Conservation (phyloP, 345 rosid species). For the Lepidium africanum region DNA sequence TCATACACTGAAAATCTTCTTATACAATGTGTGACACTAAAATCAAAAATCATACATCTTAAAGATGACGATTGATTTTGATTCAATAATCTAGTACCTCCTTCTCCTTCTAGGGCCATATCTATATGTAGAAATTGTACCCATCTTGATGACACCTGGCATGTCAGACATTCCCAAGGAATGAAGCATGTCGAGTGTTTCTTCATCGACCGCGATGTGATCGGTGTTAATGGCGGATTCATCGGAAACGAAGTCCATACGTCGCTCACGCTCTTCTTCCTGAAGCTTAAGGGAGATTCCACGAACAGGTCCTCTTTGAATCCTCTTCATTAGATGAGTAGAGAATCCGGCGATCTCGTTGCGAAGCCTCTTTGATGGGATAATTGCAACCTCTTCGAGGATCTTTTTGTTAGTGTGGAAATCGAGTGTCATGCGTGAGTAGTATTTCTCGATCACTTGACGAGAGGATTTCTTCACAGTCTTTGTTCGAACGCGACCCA, state of each 20-base stretch:
- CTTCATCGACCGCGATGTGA: constrained; percentile 55
- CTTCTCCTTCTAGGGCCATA: too few species aligned
- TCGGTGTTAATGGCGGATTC: constrained; percentile 60
- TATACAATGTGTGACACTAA: background rate
- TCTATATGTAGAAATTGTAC: too few species aligned
- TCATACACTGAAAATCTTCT: background rate
- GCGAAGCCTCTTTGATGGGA: constrained; percentile 62
- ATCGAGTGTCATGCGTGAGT: constrained; percentile 60
- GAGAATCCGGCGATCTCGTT: constrained; percentile 73
- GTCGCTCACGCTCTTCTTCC: constrained; percentile 74
- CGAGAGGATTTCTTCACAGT: constrained; percentile 70
- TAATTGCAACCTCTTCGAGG: too few species aligned
- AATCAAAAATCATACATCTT: too few species aligned
- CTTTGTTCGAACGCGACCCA: constrained; percentile 73
- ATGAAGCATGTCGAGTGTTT: constrained; percentile 60
- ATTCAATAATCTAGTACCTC: too few species aligned
- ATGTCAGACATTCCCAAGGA: constrained; percentile 51
- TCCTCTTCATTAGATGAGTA: constrained; percentile 64
- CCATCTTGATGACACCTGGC: constrained; percentile 40
- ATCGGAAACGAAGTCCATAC: constrained; percentile 74
- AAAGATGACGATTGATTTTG: too few species aligned
- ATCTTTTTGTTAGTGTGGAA: too few species aligned
- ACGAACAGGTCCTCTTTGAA: constrained; percentile 66
- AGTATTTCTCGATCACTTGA: constrained; percentile 61
- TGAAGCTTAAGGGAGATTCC: constrained; percentile 68